Conservation (phyloP, 257 asterid genomes). For the Ophiorrhiza pumila region DNA sequence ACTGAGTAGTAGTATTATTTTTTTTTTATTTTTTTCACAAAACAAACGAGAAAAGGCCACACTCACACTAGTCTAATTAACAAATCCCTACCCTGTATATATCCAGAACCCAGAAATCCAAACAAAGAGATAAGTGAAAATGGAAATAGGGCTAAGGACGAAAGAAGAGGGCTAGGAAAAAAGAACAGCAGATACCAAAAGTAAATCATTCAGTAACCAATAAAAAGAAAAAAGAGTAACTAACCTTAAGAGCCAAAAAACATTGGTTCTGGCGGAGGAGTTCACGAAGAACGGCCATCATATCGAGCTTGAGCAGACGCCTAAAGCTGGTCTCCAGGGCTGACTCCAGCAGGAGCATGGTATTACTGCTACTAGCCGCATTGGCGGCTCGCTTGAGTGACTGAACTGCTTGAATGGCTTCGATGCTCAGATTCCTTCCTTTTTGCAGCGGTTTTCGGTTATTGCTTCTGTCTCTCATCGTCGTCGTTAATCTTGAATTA, state of each 20-base stretch:
- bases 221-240: not conserved
- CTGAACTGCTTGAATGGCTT: slow-evolving; percentile 72
- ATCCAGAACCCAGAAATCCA: no score
- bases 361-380: slow-evolving; percentile 17
- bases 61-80: no score
- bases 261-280: slow-evolving; percentile 70
- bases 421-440: slow-evolving; percentile 64
- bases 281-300: slow-evolving; percentile 81
- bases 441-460: slow-evolving; percentile 67
- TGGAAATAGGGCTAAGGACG: no score
- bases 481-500: slow-evolving; percentile 29
- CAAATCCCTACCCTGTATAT: no score
- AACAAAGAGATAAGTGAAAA: no score
- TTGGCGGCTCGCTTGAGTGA: slow-evolving; percentile 59
- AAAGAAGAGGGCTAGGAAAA: not conserved
- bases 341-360: slow-evolving; percentile 31
- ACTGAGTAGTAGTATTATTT: no score
- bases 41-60: no score
- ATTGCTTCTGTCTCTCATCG: slow-evolving; percentile 73
- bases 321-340: slow-evolving; percentile 38
- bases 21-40: no score
- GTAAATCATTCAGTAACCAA: no score
- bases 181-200: not conserved
- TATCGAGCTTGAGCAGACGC: slow-evolving; percentile 60
- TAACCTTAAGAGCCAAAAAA: slow-evolving; percentile 59